Evolutionary conservation across 2,329 filamentous ascomycete genomes (phyloP).

Genomic region (Ophiocordyceps robertsii): DNA sequence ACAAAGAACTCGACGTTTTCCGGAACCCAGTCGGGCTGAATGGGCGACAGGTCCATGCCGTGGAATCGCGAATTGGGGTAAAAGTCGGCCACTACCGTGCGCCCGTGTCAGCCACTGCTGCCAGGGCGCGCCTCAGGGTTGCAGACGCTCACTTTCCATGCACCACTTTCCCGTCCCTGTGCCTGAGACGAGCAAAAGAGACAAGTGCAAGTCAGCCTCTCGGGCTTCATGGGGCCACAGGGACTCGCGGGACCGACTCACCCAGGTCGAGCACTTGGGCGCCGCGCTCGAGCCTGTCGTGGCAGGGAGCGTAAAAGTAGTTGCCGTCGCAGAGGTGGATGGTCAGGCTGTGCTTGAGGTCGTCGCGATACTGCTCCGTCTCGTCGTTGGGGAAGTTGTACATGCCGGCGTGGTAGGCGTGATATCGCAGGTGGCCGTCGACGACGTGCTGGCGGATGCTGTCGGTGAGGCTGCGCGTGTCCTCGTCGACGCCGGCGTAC

Average conservation of each 20-base stretch:
- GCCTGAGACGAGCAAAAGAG: constrained; percentile 14
- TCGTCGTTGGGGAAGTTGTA: constrained; percentile 31
- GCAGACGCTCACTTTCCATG: constrained; percentile 28
- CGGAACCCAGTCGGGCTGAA: constrained; percentile 36
- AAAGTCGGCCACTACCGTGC: constrained; percentile 28
- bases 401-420: constrained; percentile 26
- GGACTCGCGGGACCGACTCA: constrained; percentile 12
- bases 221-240: background rate
- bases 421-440: constrained; percentile 25
- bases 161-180: constrained; percentile 39
- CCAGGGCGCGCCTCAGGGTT: background rate
- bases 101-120: background rate
- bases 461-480: constrained; percentile 26
- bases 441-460: constrained; percentile 29
- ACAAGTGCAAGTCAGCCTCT: background rate
- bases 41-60: constrained; percentile 37
- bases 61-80: constrained; percentile 30
- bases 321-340: constrained; percentile 23
- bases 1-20: constrained; percentile 37
- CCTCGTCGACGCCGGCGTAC: constrained; percentile 12
- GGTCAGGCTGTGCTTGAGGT: constrained; percentile 26
- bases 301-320: constrained; percentile 31
- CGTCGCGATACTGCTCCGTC: constrained; percentile 26
- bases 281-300: constrained; percentile 21
- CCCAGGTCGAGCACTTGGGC: constrained; percentile 34